Evolutionary conservation across 2,329 filamentous ascomycete species (phyloP).

Genomic region (Diplodia sapinea): DNA sequence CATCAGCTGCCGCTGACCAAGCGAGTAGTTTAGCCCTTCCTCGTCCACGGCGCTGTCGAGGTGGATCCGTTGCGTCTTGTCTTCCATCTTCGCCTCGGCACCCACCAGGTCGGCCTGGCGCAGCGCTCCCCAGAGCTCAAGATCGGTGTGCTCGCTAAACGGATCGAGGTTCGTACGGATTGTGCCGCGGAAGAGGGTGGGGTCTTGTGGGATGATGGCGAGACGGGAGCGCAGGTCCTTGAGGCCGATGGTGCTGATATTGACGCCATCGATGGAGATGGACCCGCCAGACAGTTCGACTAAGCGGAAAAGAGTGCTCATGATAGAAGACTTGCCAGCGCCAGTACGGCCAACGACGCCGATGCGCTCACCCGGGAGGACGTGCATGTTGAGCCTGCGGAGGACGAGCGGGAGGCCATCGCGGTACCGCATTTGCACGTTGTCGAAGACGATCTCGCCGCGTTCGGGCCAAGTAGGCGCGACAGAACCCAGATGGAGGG

Average conservation of each 20-base stretch:
- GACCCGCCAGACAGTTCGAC: conserved; percentile 55
- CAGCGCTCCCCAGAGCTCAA: conserved; percentile 78
- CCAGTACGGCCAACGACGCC: conserved; percentile 83
- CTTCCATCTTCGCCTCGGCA: conserved; percentile 53
- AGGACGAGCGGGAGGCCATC: conserved; percentile 56
- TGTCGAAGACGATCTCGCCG: conserved; percentile 67
- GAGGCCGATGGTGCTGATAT: conserved; percentile 74
- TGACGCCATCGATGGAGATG: conserved; percentile 57
- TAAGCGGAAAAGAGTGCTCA: conserved; percentile 80
- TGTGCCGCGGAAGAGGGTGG: conserved; percentile 81
- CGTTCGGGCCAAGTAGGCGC: conserved; percentile 80
- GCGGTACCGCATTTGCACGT: conserved; percentile 60
- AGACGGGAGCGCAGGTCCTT: conserved; percentile 76
- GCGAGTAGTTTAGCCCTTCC: conserved; percentile 93
- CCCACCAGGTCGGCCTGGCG: conserved; percentile 76
- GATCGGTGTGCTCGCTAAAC: conserved; percentile 77
- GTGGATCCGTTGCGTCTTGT: conserved; percentile 68
- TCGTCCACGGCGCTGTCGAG: conserved; percentile 89
- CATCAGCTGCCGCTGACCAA: conserved; percentile 95
- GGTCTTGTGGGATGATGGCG: conserved; percentile 84
- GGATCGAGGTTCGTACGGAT: conserved; percentile 81
- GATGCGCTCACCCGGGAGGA: conserved; percentile 76
- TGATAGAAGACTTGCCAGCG: conserved; percentile 82
- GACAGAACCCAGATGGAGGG: conserved; percentile 75
- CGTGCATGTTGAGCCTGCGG: conserved; percentile 65